Conservation (phyloP, 805 yeast genomes). For the Spathaspora gorwiae region DNA sequence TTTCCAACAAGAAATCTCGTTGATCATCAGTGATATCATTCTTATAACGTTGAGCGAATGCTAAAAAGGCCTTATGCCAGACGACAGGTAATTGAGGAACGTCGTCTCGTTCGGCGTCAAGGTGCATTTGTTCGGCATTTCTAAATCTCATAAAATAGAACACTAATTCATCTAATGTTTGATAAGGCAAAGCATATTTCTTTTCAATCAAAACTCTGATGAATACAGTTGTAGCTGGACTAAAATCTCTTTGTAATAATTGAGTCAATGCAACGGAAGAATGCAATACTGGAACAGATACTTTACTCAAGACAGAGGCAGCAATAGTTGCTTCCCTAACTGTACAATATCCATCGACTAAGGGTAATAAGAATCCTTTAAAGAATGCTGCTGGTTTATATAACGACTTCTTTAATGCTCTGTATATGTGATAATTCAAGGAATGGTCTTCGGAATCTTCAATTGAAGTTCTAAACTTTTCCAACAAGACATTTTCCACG, state of each 20-base stretch:
- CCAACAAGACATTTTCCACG: conserved; percentile 61
- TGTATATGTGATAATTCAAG: conserved; percentile 86
- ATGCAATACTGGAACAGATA: conserved; percentile 91
- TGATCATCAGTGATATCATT: conserved; percentile 99
- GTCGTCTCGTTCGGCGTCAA: conserved; percentile 31
- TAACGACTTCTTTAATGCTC: conserved; percentile 85
- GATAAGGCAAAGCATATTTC: conserved; percentile 94
- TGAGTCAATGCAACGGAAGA: conserved; percentile 93
- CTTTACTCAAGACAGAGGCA: conserved; percentile 82
- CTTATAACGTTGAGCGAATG: conserved; percentile 93
- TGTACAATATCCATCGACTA: conserved; percentile 83
- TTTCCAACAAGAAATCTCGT: conserved; percentile 87
- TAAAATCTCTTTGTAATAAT: conserved; percentile 71
- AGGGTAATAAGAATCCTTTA: conserved; percentile 91
- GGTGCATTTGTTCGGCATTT: conserved; percentile 45
- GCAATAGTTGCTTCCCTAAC: conserved; percentile 93
- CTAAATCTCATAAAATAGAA: conserved; percentile 92
- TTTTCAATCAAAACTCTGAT: conserved; percentile 87
- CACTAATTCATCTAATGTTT: conserved; percentile 90
- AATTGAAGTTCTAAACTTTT: conserved; percentile 65
- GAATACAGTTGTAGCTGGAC: conserved; percentile 86
- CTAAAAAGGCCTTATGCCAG: conserved; percentile 94
- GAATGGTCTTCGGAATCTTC: conserved; percentile 72
- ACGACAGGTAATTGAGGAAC: conserved; percentile 78
- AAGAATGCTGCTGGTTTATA: conserved; percentile 98